These are phyloP conservation scores for Didymosphaeria variabile DNA, from an alignment of 2,329 filamentous ascomycete species.

Conservation along the genomic window DNA sequence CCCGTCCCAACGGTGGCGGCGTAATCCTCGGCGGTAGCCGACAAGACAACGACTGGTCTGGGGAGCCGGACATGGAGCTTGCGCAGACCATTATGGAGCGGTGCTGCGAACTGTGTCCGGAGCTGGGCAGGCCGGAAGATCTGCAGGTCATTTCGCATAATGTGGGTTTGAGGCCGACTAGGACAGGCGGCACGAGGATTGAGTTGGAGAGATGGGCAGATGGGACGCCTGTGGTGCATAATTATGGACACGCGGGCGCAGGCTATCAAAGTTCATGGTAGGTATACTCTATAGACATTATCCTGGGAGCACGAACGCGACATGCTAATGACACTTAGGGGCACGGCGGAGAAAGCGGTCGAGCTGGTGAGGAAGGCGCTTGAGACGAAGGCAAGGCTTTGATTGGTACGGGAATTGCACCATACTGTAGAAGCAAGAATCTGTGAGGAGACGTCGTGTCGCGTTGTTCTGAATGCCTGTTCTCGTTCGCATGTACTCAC, in stretches of 20 bases:
- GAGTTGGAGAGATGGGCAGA: constrained; percentile 72
- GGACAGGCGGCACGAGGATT: constrained; percentile 77
- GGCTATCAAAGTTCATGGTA: constrained; percentile 68
- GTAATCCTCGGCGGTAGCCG: constrained; percentile 87
- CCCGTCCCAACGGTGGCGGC: constrained; percentile 70
- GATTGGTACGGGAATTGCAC: neutral
- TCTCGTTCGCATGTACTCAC: no score
- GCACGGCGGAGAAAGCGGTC: constrained; percentile 52
- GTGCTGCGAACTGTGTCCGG: constrained; percentile 71
- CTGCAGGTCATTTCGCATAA: constrained; percentile 80
- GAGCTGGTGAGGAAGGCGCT: constrained; percentile 50
- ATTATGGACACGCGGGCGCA: constrained; percentile 82
- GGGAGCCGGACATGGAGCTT: constrained; percentile 77
- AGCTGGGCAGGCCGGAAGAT: constrained; percentile 73
- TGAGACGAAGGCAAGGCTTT: constrained; percentile 36
- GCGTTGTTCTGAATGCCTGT: no score
- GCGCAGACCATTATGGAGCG: constrained; percentile 86
- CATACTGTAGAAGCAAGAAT: neutral
- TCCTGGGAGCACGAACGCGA: neutral
- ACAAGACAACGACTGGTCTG: constrained; percentile 81
- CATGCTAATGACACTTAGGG: constrained; percentile 35
- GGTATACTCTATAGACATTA: constrained; percentile 10
- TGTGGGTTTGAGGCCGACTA: constrained; percentile 80
- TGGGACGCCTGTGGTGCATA: constrained; percentile 69
- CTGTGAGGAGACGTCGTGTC: neutral